Evolutionary conservation across 768 basidiomycete genomes (phyloP).

Genomic region (Mycena chlorophos): DNA sequence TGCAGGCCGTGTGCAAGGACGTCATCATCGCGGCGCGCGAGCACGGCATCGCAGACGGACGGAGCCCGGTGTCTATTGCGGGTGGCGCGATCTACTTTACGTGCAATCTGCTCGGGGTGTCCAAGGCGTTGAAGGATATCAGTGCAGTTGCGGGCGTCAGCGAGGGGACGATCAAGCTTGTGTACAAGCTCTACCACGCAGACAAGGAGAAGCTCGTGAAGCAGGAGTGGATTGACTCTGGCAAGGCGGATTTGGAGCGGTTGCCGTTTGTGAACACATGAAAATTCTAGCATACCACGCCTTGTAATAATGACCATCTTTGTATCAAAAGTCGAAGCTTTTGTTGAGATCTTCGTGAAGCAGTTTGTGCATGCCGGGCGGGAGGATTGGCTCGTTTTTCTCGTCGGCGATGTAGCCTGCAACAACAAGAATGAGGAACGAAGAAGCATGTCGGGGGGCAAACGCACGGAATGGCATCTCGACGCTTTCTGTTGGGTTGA

Average conservation of each 20-base stretch:
- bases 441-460: conserved; percentile 17
- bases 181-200: conserved; percentile 75
- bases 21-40: conserved; percentile 80
- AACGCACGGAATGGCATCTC: conserved; percentile 95
- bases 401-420: conserved; percentile 50
- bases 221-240: conserved; percentile 82
- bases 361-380: conserved; percentile 57
- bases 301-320: no score
- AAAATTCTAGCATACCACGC: no score
- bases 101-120: conserved; percentile 73
- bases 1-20: conserved; percentile 81
- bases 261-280: conserved; percentile 39
- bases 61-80: conserved; percentile 98
- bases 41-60: conserved; percentile 87
- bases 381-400: conserved; percentile 47
- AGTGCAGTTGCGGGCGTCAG: conserved; percentile 90
- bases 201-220: conserved; percentile 80
- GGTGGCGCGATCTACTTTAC: conserved; percentile 95
- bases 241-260: conserved; percentile 58
- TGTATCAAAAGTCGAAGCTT: conserved; percentile 73
- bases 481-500: conserved; percentile 85
- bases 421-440: neutral
- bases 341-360: conserved; percentile 85
- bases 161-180: conserved; percentile 92
- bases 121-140: conserved; percentile 81